phyloP scores from a whole-genome alignment of 805 yeast species.

The Candida insectalens region DNA sequence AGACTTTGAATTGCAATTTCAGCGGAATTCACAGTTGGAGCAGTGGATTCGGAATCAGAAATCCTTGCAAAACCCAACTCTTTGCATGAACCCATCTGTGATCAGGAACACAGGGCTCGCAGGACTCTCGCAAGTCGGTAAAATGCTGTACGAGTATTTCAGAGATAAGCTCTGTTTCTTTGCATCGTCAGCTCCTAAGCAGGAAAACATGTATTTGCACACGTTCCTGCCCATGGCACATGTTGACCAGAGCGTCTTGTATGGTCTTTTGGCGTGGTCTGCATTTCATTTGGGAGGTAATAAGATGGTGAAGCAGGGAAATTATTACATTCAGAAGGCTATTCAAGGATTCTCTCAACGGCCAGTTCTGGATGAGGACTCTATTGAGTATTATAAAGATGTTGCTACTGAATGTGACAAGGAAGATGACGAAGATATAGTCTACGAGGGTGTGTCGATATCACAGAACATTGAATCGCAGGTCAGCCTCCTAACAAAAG shows the following conservation, averaged over 20 bases:
- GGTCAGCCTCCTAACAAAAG: slow-evolving; percentile 13
- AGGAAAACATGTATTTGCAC: slow-evolving; percentile 39
- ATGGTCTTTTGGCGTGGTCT: slow-evolving; percentile 46
- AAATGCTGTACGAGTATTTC: slow-evolving; percentile 37
- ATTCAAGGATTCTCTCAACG: slow-evolving; percentile 29
- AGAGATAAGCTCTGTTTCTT: slow-evolving; percentile 32
- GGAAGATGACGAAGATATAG: slow-evolving; percentile 7
- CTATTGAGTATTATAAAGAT: slow-evolving; percentile 18
- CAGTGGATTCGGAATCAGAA: not conserved
- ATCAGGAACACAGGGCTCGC: slow-evolving; percentile 18
- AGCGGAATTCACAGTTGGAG: not conserved
- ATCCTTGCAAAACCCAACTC: slow-evolving; percentile 5
- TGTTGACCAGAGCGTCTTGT: slow-evolving; percentile 37
- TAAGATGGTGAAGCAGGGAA: slow-evolving; percentile 37
- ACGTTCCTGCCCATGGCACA: slow-evolving; percentile 50
- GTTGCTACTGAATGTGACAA: slow-evolving; percentile 10
- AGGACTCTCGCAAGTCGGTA: slow-evolving; percentile 24
- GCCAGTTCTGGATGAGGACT: slow-evolving; percentile 19
- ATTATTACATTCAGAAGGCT: slow-evolving; percentile 37
- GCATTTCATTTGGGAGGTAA: slow-evolving; percentile 39
- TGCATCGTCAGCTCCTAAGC: slow-evolving; percentile 39
- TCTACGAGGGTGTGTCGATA: slow-evolving; percentile 1
- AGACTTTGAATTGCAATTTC: too few species aligned
- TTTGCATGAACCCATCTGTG: slow-evolving; percentile 22
- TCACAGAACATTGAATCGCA: slow-evolving; percentile 4